A percentile compares a stretch with the other conserved stretches of the same genome.
Conservation (phyloP, 257 asterid species). For the Solanum pennellii region DNA sequence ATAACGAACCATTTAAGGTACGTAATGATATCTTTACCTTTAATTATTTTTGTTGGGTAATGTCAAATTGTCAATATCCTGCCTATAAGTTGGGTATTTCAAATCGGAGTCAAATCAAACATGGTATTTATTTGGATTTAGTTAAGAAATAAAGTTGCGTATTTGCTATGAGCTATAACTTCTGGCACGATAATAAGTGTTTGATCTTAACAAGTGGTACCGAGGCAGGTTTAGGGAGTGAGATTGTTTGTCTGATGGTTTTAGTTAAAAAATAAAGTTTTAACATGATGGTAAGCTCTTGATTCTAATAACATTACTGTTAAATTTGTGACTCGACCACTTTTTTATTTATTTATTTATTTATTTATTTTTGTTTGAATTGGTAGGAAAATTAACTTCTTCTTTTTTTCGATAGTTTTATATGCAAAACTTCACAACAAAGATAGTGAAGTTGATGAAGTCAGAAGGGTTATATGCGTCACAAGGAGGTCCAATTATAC, state of each 20-base stretch:
- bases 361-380: background rate
- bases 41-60: background rate
- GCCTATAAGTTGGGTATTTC: too few species aligned
- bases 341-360: too few species aligned
- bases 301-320: background rate
- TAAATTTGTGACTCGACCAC: background rate
- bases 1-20: constrained; percentile 73
- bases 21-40: background rate
- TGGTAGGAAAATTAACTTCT: background rate
- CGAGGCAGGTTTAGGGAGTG: too few species aligned
- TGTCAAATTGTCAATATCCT: background rate
- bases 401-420: constrained; percentile 18
- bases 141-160: too few species aligned
- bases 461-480: constrained; percentile 66
- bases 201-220: too few species aligned
- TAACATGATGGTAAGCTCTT: background rate
- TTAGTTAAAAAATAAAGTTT: too few species aligned
- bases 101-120: too few species aligned
- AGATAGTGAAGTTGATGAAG: constrained; percentile 64
- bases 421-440: constrained; percentile 66
- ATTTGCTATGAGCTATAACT: too few species aligned
- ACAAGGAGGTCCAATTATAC: constrained; percentile 88
- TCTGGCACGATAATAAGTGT: too few species aligned
- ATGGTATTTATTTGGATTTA: too few species aligned
- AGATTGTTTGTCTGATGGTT: too few species aligned